These are phyloP conservation scores for Cystobasidium pallidum DNA, from an alignment of 1,284 basidiomycete genomes.

Conservation along the genomic window DNA sequence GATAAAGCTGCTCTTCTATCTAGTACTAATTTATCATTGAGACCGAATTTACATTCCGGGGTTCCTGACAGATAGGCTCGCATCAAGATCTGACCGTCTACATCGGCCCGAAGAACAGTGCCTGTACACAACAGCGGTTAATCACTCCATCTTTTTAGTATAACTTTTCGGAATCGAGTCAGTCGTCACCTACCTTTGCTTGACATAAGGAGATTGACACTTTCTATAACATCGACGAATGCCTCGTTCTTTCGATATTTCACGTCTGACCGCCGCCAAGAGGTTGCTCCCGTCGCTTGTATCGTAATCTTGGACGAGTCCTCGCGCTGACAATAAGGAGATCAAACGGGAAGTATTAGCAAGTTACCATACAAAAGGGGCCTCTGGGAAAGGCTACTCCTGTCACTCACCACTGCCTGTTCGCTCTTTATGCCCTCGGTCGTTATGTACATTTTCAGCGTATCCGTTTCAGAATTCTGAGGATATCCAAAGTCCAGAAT, in stretches of 20 bases:
- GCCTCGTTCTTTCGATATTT: slow-evolving; percentile 99
- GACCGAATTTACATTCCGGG: slow-evolving; percentile 95
- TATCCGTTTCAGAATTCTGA: slow-evolving; percentile 98
- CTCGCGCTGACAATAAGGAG: slow-evolving; percentile 68
- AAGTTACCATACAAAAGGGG: background rate
- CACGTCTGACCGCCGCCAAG: slow-evolving; percentile 89
- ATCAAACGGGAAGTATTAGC: background rate
- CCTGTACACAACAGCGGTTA: slow-evolving; percentile 65
- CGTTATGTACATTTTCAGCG: slow-evolving; percentile 95
- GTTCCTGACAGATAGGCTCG: slow-evolving; percentile 93
- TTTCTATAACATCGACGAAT: slow-evolving; percentile 97
- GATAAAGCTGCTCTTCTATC: slow-evolving; percentile 60
- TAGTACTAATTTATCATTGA: slow-evolving; percentile 96
- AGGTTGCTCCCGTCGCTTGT: slow-evolving; percentile 92
- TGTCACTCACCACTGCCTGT: slow-evolving; percentile 69
- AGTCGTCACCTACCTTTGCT: slow-evolving; percentile 70
- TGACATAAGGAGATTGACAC: slow-evolving; percentile 93
- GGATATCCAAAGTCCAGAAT: slow-evolving; percentile 99
- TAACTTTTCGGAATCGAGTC: slow-evolving; percentile 55
- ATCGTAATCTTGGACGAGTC: slow-evolving; percentile 95
- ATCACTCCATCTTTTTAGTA: too few relatives aligned
- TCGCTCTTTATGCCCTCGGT: slow-evolving; percentile 90
- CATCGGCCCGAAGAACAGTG: slow-evolving; percentile 89
- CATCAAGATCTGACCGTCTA: slow-evolving; percentile 98
- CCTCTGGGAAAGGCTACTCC: background rate